A percentile compares a stretch with the other conserved stretches of the same genome.
These are phyloP conservation scores for Isochrysis galbana DNA, from an alignment of 78 protist genomes.

Conservation along the genomic window DNA sequence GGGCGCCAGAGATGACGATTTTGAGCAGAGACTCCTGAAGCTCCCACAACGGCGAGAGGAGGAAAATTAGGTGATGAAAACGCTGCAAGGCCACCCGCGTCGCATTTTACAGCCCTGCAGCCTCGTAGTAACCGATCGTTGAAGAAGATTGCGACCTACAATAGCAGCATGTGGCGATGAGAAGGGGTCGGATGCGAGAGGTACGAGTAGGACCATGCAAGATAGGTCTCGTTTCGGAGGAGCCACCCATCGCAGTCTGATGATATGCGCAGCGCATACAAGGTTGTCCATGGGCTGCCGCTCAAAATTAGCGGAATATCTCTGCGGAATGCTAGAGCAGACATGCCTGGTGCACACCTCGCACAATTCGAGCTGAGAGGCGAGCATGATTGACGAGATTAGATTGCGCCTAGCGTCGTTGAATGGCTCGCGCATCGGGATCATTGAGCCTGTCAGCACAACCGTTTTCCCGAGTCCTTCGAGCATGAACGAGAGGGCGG, in stretches of 20 bases:
- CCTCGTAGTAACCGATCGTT: slow-evolving; percentile 59
- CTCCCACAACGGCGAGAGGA: slow-evolving; percentile 50
- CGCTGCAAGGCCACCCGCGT: slow-evolving; percentile 51
- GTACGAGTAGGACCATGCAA: too few relatives aligned
- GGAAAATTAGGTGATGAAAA: slow-evolving; percentile 58
- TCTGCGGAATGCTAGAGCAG: too few relatives aligned
- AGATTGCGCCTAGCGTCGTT: slow-evolving; percentile 69
- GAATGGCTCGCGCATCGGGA: slow-evolving; percentile 72
- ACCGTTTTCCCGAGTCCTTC: slow-evolving; percentile 69
- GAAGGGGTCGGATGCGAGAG: too few relatives aligned
- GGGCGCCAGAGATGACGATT: background rate
- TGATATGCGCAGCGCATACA: too few relatives aligned
- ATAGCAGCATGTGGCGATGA: too few relatives aligned
- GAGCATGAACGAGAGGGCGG: slow-evolving; percentile 81
- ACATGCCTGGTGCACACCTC: too few relatives aligned
- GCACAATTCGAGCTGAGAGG: slow-evolving; percentile 60
- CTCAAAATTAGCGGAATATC: too few relatives aligned
- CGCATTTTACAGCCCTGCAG: slow-evolving; percentile 20
- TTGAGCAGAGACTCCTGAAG: background rate
- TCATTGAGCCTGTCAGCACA: slow-evolving; percentile 76
- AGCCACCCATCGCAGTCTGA: too few relatives aligned
- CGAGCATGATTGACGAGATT: slow-evolving; percentile 70
- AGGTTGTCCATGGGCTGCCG: too few relatives aligned
- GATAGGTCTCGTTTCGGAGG: too few relatives aligned
- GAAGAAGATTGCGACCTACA: slow-evolving; percentile 57